Base-by-base conservation (phyloP, 2,329 filamentous ascomycete species). In the Metarhizium album region DNA sequence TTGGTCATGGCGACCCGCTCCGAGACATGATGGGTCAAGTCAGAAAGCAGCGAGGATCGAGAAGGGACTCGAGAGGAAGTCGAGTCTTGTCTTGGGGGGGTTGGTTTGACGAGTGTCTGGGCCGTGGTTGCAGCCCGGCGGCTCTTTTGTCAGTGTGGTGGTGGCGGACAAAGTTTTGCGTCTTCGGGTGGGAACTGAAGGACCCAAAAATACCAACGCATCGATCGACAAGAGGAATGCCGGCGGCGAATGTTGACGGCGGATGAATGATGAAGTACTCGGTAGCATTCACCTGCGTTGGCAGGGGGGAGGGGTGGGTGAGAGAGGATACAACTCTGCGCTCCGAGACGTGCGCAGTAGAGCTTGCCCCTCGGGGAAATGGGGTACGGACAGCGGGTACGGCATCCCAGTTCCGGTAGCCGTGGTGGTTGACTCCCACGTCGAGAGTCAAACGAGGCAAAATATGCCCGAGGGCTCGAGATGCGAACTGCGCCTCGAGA, bases 1-100 rank as follows among this genome's bases (percentile, higher is more conserved):
- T 55, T 60, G 58, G 58, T 67, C 67, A 69, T 68, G 62, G 60
- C 67, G 67, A 66, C 62, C 62, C 61, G 62, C 61, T 60, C 57
- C 55, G 54, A 57, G 59, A 58, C 60, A 64, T 62, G 55, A 58
- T 62, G 59, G 58, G 58, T 55, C 45, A 29, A 20, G 27, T 40
- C 29, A 38, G n/a, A 33, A 40, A 52, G 42, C 27, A 31, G 45
- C 27, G 42, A 45, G 18, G 18, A 43, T 16, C 43, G 55, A 37
- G 42, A 35, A 48, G 47, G 43, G 45, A 42, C 13, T 48, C 29
- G 46, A 55, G 51, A 51, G 48, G 50, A 46, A 42, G 40, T n/a
- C 43, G 31, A 42, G 23, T 24, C 29, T 45, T 18, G 47, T 40
- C 46, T 49, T 43, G 33, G 18, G 51, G 52, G 51, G 45, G 49